Evolutionary conservation across 75 land plant species (phyloP).

Genomic region (Picea sitchensis): DNA sequence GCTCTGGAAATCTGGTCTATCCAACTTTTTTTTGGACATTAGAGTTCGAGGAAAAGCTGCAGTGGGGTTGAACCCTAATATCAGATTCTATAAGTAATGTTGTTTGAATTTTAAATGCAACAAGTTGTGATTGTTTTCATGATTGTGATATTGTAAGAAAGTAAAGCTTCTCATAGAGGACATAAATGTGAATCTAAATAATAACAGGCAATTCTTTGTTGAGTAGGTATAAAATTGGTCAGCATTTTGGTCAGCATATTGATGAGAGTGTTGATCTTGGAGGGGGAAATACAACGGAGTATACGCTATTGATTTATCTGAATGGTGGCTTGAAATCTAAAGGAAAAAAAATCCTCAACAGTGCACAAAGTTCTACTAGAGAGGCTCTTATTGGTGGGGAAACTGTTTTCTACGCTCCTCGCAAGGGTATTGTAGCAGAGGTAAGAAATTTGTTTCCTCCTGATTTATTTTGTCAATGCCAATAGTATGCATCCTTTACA

Average conservation of each 20-base stretch:
- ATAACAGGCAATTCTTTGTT: not conserved
- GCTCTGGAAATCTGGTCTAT: slow-evolving; percentile 81
- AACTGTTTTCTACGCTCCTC: slow-evolving; percentile 73
- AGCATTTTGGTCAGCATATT: slow-evolving; percentile 85
- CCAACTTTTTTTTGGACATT: slow-evolving; percentile 45
- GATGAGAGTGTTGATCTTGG: slow-evolving; percentile 90
- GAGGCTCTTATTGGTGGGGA: slow-evolving; percentile 69
- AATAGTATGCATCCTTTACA: not conserved
- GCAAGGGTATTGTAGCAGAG: slow-evolving; percentile 61
- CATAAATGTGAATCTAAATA: slow-evolving; percentile 6
- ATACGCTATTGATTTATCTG: slow-evolving; percentile 80
- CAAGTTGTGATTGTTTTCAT: not conserved
- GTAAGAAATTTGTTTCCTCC: slow-evolving; percentile 20
- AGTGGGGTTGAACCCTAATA: slow-evolving; percentile 83
- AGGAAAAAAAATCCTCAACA: slow-evolving; percentile 19
- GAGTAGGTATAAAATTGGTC: slow-evolving; percentile 77
- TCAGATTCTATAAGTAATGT: slow-evolving; percentile 82
- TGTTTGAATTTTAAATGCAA: not conserved
- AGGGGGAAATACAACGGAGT: slow-evolving; percentile 57
- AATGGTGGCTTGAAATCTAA: slow-evolving; percentile 46
- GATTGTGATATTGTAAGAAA: not conserved
- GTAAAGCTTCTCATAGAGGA: not conserved
- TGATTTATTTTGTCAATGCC: not conserved
- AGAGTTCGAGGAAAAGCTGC: slow-evolving; percentile 64
- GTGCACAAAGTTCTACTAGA: slow-evolving; percentile 10